Conservation (phyloP, 2,329 filamentous ascomycete species). For the Laburnicola sp. region DNA sequence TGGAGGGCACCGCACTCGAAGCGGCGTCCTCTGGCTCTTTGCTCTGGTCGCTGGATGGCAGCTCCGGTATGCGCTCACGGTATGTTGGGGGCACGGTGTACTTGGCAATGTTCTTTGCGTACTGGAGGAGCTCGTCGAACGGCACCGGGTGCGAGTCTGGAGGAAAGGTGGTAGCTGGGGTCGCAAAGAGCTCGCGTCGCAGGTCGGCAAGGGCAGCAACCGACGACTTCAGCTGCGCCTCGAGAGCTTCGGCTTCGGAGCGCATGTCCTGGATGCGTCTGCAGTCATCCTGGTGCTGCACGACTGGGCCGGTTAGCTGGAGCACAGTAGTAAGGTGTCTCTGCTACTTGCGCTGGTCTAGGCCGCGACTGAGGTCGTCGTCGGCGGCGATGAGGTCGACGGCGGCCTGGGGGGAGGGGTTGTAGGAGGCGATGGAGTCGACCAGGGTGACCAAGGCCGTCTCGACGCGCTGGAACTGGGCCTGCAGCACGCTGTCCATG, state of each 20-base stretch:
- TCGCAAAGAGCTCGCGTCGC: constrained; percentile 69
- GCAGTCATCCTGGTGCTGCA: constrained; percentile 75
- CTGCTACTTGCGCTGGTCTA: constrained; percentile 62
- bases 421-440: constrained; percentile 80
- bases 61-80: constrained; percentile 30
- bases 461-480: constrained; percentile 52
- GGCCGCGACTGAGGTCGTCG: constrained; percentile 64
- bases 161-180: constrained; percentile 43
- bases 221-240: constrained; percentile 72
- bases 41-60: constrained; percentile 20
- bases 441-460: constrained; percentile 66
- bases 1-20: constrained; percentile 31
- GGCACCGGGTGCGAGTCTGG: constrained; percentile 56
- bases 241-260: constrained; percentile 64
- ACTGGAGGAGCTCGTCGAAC: constrained; percentile 74
- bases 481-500: constrained; percentile 50
- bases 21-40: constrained; percentile 23
- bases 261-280: constrained; percentile 70
- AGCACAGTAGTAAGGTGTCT: neutral
- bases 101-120: constrained; percentile 77
- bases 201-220: constrained; percentile 70
- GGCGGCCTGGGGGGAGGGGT: constrained; percentile 69
- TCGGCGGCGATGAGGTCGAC: constrained; percentile 73
- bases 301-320: constrained; percentile 55
- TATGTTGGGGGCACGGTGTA: constrained; percentile 72